These are phyloP conservation scores for Alternaria angustiovoidea DNA, from an alignment of 2,329 filamentous ascomycete species.

Conservation along the genomic window DNA sequence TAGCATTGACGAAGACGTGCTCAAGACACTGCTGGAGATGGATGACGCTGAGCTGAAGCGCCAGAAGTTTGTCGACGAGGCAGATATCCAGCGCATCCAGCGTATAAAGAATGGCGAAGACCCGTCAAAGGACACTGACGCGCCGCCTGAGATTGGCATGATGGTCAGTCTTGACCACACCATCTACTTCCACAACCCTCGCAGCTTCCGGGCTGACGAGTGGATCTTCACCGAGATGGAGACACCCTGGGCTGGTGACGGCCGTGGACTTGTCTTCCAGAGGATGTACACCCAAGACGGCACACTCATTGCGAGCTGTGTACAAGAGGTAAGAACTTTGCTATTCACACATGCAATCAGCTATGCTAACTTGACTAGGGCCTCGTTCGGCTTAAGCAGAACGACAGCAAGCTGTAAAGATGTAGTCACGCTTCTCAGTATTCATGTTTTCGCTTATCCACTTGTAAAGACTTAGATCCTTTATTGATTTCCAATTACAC, in stretches of 20 bases:
- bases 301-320: constrained; percentile 77
- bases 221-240: constrained; percentile 85
- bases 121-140: constrained; percentile 55
- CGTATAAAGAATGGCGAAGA: constrained; percentile 52
- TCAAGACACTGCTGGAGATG: constrained; percentile 56
- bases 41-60: constrained; percentile 54
- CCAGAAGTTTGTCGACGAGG: constrained; percentile 56
- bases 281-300: constrained; percentile 76
- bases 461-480: neutral
- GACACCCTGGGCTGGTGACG: constrained; percentile 81
- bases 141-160: constrained; percentile 75
- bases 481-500: neutral
- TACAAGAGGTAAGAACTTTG: constrained; percentile 70
- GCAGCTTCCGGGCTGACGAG: constrained; percentile 63
- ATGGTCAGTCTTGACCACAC: constrained; percentile 81
- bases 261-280: constrained; percentile 77
- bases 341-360: too few relatives aligned
- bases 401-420: constrained; percentile 21
- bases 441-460: neutral
- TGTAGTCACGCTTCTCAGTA: neutral
- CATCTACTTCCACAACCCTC: constrained; percentile 64
- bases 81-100: constrained; percentile 58
- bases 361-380: constrained; percentile 20
- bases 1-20: constrained; percentile 53
- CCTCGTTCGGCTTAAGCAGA: constrained; percentile 23